Base-by-base conservation (phyloP, 2,329 filamentous ascomycete species). In the Passalora sequoiae region DNA sequence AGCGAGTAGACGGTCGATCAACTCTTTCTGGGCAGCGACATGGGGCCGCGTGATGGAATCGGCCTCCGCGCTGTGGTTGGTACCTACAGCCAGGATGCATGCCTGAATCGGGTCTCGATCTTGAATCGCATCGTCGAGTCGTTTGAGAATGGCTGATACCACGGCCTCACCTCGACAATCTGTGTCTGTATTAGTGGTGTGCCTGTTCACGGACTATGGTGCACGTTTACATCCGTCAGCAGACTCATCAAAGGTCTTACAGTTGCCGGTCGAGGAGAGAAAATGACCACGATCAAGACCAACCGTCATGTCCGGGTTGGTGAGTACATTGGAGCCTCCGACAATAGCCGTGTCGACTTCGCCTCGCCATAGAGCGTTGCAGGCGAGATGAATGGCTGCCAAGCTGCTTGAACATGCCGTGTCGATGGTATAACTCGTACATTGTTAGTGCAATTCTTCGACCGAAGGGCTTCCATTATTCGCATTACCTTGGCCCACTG, bases 1-100 rank as follows among this genome's bases (percentile, higher is more conserved):
- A 8, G 25, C 24, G 12, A 50, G 30, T 8, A 47, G 33, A n/a
- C 33, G 13, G 10, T 40, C 22, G 36, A 19, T 5, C n/a, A 36
- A 19, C 19, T n/a, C 10, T 20, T 10, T 28, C 13, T 19, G 40
- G 10, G 22, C 21, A 29, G 4, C 49, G 8, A 13, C 37, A 41
- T 58, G 50, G 4, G 58, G 52, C 25, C 51, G 55, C 4, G 54
- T 55, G 10, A 59, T 45, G 2, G 46, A 49, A 8, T 41, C 43
- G 6, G 30, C 27, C 19, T 41, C 19, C 3, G 30, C 38, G 3
- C 17, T 27, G 21, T 45, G 43, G 20, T 43, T 30, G 2, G 66
- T 72, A 2, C 44, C 50, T 1, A 64, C 58, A 2, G 54, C 62
- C 2, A 53, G 24, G 28, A 66, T 60, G 7, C 55, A 36, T 6